Base-by-base conservation (phyloP, 495 filamentous ascomycete genomes). In the Trichoderma erinaceum region DNA sequence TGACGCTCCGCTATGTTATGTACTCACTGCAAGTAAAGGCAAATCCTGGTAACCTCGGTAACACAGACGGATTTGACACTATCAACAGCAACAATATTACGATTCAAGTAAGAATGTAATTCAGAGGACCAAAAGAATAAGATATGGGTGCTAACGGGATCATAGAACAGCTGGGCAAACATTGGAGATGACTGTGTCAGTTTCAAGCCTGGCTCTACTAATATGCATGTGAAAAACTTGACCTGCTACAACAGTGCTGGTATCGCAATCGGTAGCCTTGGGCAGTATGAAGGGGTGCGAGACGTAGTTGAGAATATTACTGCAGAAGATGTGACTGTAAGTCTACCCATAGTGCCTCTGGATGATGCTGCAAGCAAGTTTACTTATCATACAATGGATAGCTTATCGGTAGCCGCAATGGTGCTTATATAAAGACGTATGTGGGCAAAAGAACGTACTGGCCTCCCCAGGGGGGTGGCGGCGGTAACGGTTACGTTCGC, bases 21-120 rank as follows among this genome's bases (percentile, higher is more conserved):
- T 25, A 8, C 2, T 21, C 27, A 27, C 23, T 21, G n/a, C 25
- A 27, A 58, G 27, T 46, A 10, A 48, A 71, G 41, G 70, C 68
- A 12, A 68, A 70, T 32, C 68, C 68, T 6, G 70, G 70, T 18
- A 67, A 70, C 7, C 46, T 70, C 7, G 70, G 63, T 2, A 71
- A 71, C 35, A 71, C 70, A 10, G 70, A 71, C 35, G 64, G 64
- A 48, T 70, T 70, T 35, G 69, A 70, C 32, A 70, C 69, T 11
- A 65, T 70, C n/a, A 67, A 70, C 52, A 68, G 69, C 18, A 63
- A 70, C 29, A 46, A 70, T 41, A 63, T 70, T 29, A 68, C 66
- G 3, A 68, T 68, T 18, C 41, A 43, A 41, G 64, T 66, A 18
- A 46, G 64, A 15, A 58, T 58, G 6, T 12, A 3, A 23, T 11